Conservation (phyloP, 345 rosid species). For the Raphanus sativus region DNA sequence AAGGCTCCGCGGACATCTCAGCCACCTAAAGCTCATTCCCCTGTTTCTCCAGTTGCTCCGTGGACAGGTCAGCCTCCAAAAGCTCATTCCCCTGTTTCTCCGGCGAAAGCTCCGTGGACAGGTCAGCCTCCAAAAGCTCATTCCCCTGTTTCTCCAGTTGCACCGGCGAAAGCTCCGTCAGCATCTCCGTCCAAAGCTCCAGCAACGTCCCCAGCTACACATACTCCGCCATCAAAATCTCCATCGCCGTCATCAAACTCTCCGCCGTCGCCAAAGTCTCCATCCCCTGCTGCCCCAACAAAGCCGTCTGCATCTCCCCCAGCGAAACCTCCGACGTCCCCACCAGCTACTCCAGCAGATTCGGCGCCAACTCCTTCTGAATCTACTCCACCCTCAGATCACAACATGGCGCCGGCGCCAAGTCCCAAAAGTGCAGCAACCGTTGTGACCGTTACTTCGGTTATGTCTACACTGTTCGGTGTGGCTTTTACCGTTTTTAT, state of each 20-base stretch:
- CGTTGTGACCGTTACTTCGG: neutral
- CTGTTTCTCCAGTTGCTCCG: neutral
- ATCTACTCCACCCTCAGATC: neutral
- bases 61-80: neutral
- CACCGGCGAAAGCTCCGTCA: neutral
- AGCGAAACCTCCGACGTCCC: neutral
- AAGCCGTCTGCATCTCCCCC: neutral
- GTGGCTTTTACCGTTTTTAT: conserved; percentile 5
- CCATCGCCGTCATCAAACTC: neutral
- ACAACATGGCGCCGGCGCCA: conserved; percentile 26
- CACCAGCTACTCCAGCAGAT: conserved; percentile 3
- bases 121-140: neutral
- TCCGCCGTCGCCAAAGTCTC: conserved; percentile 6
- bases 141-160: neutral
- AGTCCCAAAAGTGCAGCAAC: conserved; percentile 17
- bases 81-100: neutral
- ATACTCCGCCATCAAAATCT: neutral
- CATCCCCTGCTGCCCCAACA: conserved; percentile 7
- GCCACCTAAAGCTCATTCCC: neutral
- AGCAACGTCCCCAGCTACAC: neutral
- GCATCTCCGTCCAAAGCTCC: neutral
- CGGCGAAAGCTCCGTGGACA: neutral
- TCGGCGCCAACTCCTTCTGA: neutral
- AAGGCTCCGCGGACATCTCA: neutral
- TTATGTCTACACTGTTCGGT: conserved; percentile 16